phyloP scores from a whole-genome alignment of 345 rosid species.

The Murraya paniculata region DNA sequence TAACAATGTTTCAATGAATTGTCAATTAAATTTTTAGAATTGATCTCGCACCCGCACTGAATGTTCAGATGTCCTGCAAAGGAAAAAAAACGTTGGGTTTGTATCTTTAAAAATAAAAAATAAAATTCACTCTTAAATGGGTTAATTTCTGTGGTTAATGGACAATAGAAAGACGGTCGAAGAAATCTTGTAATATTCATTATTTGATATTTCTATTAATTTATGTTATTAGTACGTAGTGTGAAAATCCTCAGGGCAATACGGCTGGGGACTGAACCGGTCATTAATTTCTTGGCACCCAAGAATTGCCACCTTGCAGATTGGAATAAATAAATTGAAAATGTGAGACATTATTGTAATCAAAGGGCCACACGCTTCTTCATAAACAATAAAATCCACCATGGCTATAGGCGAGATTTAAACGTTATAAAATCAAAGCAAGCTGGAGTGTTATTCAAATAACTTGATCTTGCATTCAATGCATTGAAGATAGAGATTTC shows the following conservation, averaged over 20 bases:
- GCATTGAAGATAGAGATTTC: constrained; percentile 6
- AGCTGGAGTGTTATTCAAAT: constrained; percentile 7
- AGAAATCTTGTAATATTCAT: not conserved
- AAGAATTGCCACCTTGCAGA: constrained; percentile 18
- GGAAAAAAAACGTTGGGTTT: too few species aligned
- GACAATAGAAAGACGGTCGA: too few species aligned
- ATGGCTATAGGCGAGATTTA: not conserved
- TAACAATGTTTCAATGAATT: not conserved
- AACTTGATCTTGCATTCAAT: constrained; percentile 23
- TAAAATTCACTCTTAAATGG: not conserved
- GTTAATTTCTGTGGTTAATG: not conserved
- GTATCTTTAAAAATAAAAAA: not conserved
- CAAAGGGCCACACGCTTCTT: constrained; percentile 17
- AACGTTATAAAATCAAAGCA: constrained; percentile 15
- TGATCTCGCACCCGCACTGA: not conserved
- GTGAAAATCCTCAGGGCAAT: not conserved
- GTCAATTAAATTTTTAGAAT: not conserved
- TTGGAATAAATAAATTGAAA: not conserved
- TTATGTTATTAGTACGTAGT: not conserved
- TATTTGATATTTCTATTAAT: not conserved
- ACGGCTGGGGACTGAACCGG: not conserved
- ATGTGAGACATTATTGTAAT: not conserved
- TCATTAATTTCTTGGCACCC: constrained; percentile 4
- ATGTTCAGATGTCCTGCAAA: not conserved
- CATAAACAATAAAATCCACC: constrained; percentile 11